A percentile compares a stretch with the other conserved stretches of the same genome.
Evolutionary conservation across 1,139 yeast species (phyloP).

Genomic region (Blastobotrys illinoisensis): DNA sequence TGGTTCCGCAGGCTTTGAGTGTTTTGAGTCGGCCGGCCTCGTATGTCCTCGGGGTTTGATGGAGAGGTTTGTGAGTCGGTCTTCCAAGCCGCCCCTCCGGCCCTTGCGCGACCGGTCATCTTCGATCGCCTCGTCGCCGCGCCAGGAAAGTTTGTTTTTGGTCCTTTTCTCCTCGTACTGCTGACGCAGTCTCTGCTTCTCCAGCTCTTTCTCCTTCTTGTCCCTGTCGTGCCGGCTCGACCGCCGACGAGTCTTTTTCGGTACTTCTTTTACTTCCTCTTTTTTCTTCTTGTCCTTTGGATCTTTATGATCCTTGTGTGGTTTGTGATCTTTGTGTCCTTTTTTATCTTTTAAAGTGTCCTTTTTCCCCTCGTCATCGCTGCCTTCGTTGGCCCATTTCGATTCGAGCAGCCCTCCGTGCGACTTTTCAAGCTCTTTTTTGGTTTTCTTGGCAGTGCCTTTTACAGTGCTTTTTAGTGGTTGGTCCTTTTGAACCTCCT

Average conservation of each 20-base stretch:
- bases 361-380: background rate
- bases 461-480: background rate
- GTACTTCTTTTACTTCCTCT: background rate
- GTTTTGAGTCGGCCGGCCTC: no score
- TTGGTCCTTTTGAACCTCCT: background rate
- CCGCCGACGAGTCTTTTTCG: background rate
- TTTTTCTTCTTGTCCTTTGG: background rate
- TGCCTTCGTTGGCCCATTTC: background rate
- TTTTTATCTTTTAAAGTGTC: background rate
- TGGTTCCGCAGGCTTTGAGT: no score
- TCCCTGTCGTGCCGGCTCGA: background rate
- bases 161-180: slow-evolving; percentile 1
- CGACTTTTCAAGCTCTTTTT: background rate
- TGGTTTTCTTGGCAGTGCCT: background rate
- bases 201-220: background rate
- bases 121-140: slow-evolving; percentile 6
- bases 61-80: background rate
- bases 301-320: background rate
- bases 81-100: background rate
- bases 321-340: background rate
- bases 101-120: slow-evolving; percentile 1
- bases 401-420: background rate
- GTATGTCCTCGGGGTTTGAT: background rate
- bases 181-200: background rate
- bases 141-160: slow-evolving; percentile 2